Percentiles rank a stretch among this genome's conserved stretches.
Evolutionary conservation across 306 rosid species (phyloP).

Genomic region (Acacia melanoxylon): DNA sequence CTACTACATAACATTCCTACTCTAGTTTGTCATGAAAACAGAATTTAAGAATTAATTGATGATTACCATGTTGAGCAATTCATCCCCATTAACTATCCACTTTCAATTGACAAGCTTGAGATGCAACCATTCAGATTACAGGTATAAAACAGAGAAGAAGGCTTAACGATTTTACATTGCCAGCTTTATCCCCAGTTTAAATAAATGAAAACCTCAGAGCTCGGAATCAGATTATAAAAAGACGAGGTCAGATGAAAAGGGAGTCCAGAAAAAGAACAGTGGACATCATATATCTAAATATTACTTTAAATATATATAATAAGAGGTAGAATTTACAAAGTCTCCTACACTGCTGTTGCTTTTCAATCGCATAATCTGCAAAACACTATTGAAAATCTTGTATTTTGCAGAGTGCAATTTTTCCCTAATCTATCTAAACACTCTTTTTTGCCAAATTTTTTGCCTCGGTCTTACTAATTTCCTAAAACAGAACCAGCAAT

Average conservation of each 20-base stretch:
- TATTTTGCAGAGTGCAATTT: neutral
- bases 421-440: neutral
- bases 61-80: neutral
- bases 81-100: neutral
- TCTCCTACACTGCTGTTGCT: neutral
- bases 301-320: neutral
- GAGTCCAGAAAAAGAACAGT: neutral
- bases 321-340: constrained; percentile 20
- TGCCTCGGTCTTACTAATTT: neutral
- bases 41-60: neutral
- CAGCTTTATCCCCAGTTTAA: neutral
- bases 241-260: neutral
- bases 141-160: neutral
- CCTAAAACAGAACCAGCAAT: neutral
- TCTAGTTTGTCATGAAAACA: neutral
- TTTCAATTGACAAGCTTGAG: neutral
- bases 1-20: neutral
- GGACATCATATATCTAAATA: neutral
- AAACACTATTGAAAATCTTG: neutral
- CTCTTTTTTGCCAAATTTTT: neutral
- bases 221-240: neutral
- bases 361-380: neutral
- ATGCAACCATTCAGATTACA: neutral
- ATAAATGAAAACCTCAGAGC: neutral
- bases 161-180: neutral